These are phyloP conservation scores for Geotrichum phurueaensis DNA, from an alignment of 1,139 yeast genomes.

Conservation along the genomic window DNA sequence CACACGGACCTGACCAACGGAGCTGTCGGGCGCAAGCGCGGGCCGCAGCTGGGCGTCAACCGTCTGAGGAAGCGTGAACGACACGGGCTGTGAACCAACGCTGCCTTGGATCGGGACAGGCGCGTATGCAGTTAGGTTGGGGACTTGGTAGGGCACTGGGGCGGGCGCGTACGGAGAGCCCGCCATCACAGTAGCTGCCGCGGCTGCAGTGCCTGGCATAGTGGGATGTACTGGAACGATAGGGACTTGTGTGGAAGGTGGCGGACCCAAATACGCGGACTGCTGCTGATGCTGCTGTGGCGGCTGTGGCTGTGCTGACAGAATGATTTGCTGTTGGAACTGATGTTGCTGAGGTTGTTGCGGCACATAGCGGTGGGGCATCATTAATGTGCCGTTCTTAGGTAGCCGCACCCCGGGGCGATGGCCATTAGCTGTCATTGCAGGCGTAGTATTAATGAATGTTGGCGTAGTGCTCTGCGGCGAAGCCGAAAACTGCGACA, in stretches of 20 bases:
- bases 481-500: background rate
- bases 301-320: slow-evolving; percentile 15
- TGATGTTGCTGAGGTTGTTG: slow-evolving; percentile 18
- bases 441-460: slow-evolving; percentile 6
- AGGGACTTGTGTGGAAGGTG: slow-evolving; percentile 6
- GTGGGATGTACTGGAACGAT: slow-evolving; percentile 4
- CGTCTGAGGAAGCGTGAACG: slow-evolving; percentile 29
- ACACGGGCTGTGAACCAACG: slow-evolving; percentile 23
- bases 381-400: background rate
- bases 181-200: slow-evolving; percentile 10
- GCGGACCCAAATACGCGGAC: slow-evolving; percentile 3
- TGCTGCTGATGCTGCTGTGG: slow-evolving; percentile 18
- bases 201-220: slow-evolving; percentile 7
- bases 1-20: slow-evolving; percentile 10
- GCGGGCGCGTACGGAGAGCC: slow-evolving; percentile 8
- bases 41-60: slow-evolving; percentile 26
- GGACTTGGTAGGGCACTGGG: slow-evolving; percentile 5
- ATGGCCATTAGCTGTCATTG: slow-evolving; percentile 2
- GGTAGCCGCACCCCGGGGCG: slow-evolving; percentile 7
- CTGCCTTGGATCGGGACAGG: background rate
- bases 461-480: background rate
- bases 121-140: background rate
- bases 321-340: slow-evolving; percentile 10
- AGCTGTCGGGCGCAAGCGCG: slow-evolving; percentile 5
- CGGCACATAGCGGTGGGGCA: slow-evolving; percentile 3